phyloP scores from a whole-genome alignment of 345 rosid genomes.

The Eucalyptus erythrocorys region DNA sequence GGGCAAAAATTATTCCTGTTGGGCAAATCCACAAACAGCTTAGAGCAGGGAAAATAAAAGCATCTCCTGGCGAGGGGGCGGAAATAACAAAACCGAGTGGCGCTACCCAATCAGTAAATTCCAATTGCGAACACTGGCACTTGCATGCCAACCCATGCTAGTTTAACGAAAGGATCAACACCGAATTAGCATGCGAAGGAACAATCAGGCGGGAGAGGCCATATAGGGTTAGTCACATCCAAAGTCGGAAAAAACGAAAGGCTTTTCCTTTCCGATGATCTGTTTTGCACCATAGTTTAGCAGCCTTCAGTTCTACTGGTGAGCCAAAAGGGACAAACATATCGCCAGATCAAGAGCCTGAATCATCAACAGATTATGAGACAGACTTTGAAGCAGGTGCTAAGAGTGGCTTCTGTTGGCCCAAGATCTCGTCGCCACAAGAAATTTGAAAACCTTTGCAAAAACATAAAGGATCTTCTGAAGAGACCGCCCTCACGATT shows the following conservation, averaged over 20 bases:
- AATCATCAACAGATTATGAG: neutral
- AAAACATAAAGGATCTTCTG: too few species aligned
- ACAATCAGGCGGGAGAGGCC: neutral
- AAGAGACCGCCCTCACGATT: too few species aligned
- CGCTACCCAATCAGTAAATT: neutral
- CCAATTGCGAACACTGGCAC: neutral
- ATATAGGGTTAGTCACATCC: neutral
- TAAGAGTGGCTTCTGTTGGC: neutral
- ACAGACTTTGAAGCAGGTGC: neutral
- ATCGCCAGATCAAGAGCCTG: neutral
- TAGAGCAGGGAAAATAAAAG: neutral
- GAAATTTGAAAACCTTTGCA: neutral
- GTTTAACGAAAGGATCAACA: neutral
- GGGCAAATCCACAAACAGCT: neutral
- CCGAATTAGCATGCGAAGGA: neutral
- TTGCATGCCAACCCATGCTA: neutral
- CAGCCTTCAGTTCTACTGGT: neutral
- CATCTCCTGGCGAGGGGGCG: neutral
- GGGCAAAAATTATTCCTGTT: neutral
- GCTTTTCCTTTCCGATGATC: neutral
- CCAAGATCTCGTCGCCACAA: accelerated
- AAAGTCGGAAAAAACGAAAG: neutral
- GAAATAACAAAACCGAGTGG: neutral
- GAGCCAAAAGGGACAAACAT: neutral
- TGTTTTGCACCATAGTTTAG: neutral